Evolutionary conservation across 768 basidiomycete genomes (phyloP), one percentile per base, ranked within the genome.

Genomic region (Phanerochaete carnosa): DNA sequence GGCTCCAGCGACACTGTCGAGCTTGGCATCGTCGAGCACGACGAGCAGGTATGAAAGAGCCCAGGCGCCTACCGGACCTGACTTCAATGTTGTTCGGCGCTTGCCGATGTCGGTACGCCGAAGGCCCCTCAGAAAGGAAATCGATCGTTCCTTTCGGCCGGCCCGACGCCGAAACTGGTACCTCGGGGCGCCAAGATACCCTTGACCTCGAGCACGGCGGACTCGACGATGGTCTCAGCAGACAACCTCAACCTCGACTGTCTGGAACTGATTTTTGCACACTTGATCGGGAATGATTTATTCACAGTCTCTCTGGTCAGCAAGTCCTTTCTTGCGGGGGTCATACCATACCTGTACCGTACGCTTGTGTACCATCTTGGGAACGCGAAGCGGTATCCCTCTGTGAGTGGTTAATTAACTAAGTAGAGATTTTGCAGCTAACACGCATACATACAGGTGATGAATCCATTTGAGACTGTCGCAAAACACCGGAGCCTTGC

Each of bases 231-330:
- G 88, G 83, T 86, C 49, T 79, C 84, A 30, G 84, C 83, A 12
- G 84, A 88, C 64, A 88, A 83, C 65, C 76, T 90, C 50, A 85
- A 90, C 62, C 78, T 85, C 22, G 90, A 92, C 72, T 86, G 91
- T 37, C 79, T 90, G 45, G 86, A 88, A 67, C 75, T 85, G n/a
- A 83, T 92, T 19, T 87, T 87, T 63, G 71, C 74, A 0, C 75
- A 80, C 64, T 74, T 92, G 4, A 69, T 77, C 45, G 76, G 78
- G 19, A 59, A 72, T 0, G 87, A 89, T 65, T 79, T 92, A 32
- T 77, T 83, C 16, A 79, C 83, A 2, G 76, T 84, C 22, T 82
- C 86, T 0, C 83, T 85, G 45, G 89, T 89, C 66, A 87, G 82
- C 67, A 79, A 77, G 45, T 82, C 87, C 0, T 92, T 91, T 62